Conservation (phyloP, 352 stramenopile genomes). For the Globisporangium okanoganense region DNA sequence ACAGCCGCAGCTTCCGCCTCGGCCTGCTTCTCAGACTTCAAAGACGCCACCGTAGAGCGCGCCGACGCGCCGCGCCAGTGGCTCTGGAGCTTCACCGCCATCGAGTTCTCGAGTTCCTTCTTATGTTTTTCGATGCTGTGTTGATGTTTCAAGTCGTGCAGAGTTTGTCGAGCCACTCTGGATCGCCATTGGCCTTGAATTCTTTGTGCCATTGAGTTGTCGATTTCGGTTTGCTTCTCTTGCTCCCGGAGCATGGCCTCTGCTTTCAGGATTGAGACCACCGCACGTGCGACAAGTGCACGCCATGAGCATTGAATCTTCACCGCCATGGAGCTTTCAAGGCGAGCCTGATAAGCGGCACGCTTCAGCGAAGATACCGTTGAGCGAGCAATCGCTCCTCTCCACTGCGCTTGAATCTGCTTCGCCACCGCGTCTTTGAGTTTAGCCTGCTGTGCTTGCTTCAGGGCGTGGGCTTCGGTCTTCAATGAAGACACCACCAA, state of each 20-base stretch:
- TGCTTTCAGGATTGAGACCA: not conserved
- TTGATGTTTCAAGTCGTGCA: not conserved
- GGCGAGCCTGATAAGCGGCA: not conserved
- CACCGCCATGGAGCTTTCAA: not conserved
- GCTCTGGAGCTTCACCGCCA: constrained; percentile 21
- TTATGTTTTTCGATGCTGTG: not conserved
- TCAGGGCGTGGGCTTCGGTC: not conserved
- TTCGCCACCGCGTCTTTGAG: constrained; percentile 11
- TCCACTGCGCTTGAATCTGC: constrained; percentile 30
- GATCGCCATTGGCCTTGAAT: constrained; percentile 37
- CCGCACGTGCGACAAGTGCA: constrained; percentile 3
- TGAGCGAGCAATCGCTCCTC: constrained; percentile 15
- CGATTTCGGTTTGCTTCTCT: constrained; percentile 9
- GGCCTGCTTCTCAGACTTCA: constrained; percentile 8
- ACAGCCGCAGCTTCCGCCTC: not conserved
- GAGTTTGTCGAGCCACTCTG: not conserved
- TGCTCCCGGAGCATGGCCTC: constrained; percentile 19
- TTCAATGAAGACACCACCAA: constrained; percentile 13
- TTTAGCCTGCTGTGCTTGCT: constrained; percentile 1
- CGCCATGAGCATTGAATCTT: constrained; percentile 19
- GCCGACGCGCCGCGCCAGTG: constrained; percentile 18
- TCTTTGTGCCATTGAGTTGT: constrained; percentile 18
- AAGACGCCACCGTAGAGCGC: constrained; percentile 5
- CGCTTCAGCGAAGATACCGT: constrained; percentile 4
- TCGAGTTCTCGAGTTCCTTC: constrained; percentile 8